Base-by-base conservation (phyloP, 805 yeast genomes). In the Saccharomyces paradoxus region DNA sequence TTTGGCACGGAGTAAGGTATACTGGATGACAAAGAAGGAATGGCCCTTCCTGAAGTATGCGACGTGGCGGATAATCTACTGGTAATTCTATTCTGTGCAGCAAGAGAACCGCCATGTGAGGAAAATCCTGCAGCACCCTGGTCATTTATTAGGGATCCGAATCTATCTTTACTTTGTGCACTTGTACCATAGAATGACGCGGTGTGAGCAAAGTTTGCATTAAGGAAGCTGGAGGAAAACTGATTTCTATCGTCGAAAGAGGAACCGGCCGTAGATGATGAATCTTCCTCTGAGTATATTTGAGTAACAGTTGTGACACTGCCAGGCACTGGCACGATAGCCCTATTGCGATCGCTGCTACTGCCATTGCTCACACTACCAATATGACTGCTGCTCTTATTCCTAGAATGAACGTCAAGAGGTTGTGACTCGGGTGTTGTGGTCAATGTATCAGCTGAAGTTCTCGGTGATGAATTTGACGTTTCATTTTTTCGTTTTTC, bases 1-100 rank as follows among this genome's bases (percentile, higher is more conserved):
- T 87, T 87, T 1, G 90, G 90, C 1, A 83, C 89, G 7, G 85
- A 76, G 67, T 84, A 85, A 1, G 90, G 90, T 50, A 85, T 84
- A 44, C 81, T 76, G 26, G 81, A 74, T 4, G 87, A 80, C 59
- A 84, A 72, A 51, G 74, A 84, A 57, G 60, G 81, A 30, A 62
- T 51, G 24, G 57, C 62, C 56, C 54, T 64, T 51, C 53, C 22
- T 51, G 53, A 26, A 37, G 44, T 37, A 21, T 52, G 56, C 10
- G 62, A 48, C 21, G 51, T 55, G 4, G 55, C 48, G 17, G 60
- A 53, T 3, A 61, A 53, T 50, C 65, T 55, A 28, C 52, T 46
- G 2, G 60, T 48, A 17, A 41, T 52, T 47, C 60, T 58, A 32
- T 57, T 54, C 17, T 50, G 50, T n/a, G 55, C 49, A 8, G 56